Conservation (phyloP, 441 rosid genomes). For the Syzygium syzygioides region DNA sequence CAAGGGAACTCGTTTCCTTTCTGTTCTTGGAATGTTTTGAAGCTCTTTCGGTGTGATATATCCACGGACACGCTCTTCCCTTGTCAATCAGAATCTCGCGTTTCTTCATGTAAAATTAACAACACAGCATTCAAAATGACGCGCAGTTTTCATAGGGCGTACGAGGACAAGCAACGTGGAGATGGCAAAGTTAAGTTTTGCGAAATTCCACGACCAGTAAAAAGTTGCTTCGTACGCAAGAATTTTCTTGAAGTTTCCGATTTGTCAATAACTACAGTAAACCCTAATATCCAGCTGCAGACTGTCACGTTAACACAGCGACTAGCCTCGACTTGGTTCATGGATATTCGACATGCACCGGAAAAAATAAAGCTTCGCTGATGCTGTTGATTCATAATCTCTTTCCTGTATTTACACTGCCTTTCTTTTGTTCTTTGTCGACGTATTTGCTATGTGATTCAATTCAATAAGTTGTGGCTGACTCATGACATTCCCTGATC, state of each 20-base stretch:
- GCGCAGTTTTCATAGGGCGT: neutral
- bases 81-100: neutral
- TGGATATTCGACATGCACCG: neutral
- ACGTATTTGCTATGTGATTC: neutral
- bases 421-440: neutral
- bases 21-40: neutral
- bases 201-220: neutral
- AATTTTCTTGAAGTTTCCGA: neutral
- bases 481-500: constrained; percentile 12
- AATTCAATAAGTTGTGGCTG: neutral
- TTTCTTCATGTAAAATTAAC: neutral
- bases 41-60: neutral
- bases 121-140: neutral
- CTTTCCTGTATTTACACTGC: neutral
- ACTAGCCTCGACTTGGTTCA: neutral
- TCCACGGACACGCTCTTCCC: neutral
- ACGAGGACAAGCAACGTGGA: neutral
- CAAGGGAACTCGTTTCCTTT: neutral
- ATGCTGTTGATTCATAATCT: neutral
- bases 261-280: neutral
- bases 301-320: neutral
- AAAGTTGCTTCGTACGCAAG: neutral
- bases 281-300: neutral
- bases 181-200: neutral
- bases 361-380: neutral